Evolutionary conservation across 139 green algal species (phyloP).

Genomic region (Chlamydomonas sphaeroides): DNA sequence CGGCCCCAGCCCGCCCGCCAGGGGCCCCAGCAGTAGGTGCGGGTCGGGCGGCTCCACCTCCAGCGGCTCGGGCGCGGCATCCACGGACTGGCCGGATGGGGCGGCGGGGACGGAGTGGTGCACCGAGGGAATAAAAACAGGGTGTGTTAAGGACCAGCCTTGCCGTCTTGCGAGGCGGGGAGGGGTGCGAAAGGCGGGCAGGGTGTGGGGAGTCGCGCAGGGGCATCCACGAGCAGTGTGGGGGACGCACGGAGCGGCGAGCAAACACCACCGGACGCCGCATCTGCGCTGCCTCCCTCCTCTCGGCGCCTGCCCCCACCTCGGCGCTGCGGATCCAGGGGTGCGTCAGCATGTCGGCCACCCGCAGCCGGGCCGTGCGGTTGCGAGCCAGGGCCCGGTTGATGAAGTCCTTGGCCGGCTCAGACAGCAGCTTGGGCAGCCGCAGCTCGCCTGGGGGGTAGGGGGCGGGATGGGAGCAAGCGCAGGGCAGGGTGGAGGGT

Average conservation of each 20-base stretch:
- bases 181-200: too few species aligned
- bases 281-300: background rate
- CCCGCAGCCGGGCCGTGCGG: background rate
- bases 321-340: conserved; percentile 22
- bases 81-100: too few species aligned
- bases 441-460: conserved; percentile 15
- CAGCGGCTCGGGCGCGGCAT: conserved; percentile 10
- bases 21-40: background rate
- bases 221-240: background rate
- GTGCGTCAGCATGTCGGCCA: conserved; percentile 35
- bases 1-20: background rate
- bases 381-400: conserved; percentile 22
- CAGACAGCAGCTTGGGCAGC: conserved; percentile 39
- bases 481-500: too few species aligned
- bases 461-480: too few species aligned
- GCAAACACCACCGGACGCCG: background rate
- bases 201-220: too few species aligned
- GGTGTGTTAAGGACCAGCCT: too few species aligned
- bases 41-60: conserved; percentile 30
- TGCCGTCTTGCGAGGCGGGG: too few species aligned
- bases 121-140: too few species aligned
- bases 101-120: too few species aligned
- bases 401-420: conserved; percentile 29
- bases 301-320: too few species aligned
- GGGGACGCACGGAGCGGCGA: background rate